Conservation (phyloP, 106 monocot genomes). For the Dendrobium huoshanense region DNA sequence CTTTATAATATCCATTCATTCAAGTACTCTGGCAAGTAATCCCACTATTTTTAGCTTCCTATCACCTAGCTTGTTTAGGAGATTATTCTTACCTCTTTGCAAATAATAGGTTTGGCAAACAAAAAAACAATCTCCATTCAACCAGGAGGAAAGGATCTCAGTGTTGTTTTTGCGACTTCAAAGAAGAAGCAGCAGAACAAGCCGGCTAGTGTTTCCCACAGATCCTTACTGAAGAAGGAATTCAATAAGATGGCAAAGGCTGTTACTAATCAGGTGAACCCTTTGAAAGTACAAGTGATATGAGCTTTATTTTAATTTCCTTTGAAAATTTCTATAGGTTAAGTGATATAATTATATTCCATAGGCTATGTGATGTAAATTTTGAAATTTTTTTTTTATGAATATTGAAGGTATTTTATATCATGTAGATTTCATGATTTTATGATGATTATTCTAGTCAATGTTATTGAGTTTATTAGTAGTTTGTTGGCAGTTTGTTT, state of each 20-base stretch:
- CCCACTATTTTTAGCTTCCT: background rate
- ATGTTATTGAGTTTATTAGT: too few relatives aligned
- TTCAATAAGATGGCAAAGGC: conserved; percentile 60
- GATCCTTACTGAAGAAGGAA: conserved; percentile 48
- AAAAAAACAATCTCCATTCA: conserved; percentile 47
- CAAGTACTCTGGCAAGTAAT: conserved; percentile 50
- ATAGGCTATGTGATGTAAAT: too few relatives aligned
- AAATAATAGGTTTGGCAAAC: conserved; percentile 48
- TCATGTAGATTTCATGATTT: too few relatives aligned
- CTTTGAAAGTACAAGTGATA: background rate
- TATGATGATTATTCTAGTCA: too few relatives aligned
- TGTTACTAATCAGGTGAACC: conserved; percentile 44
- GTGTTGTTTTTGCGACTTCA: too few relatives aligned
- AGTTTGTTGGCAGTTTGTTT: too few relatives aligned
- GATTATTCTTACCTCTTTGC: background rate
- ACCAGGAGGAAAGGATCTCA: conserved; percentile 38
- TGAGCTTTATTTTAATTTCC: too few relatives aligned
- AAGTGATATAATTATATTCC: background rate
- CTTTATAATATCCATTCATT: conserved; percentile 67
- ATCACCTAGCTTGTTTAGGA: background rate
- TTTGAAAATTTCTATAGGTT: too few relatives aligned
- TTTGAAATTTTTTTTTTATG: too few relatives aligned
- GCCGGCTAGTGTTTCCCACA: conserved; percentile 30
- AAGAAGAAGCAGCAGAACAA: conserved; percentile 18
- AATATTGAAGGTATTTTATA: too few relatives aligned